Conservation (phyloP, 345 rosid species). For the Pugionium cornutum region DNA sequence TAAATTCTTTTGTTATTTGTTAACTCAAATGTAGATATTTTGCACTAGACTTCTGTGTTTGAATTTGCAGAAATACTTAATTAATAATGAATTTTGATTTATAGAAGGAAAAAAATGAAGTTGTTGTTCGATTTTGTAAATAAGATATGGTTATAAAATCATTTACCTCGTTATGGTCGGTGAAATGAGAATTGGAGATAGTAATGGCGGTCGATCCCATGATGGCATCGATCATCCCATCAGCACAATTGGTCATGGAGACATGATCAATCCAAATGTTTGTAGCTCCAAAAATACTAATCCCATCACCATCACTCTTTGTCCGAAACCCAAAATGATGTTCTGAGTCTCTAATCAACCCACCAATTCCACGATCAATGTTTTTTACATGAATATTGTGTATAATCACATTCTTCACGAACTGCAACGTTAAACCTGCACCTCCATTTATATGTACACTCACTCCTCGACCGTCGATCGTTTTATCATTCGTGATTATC, state of each 20-base stretch:
- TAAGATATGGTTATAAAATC: too few species aligned
- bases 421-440: slow-evolving; percentile 69
- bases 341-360: slow-evolving; percentile 61
- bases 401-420: slow-evolving; percentile 62
- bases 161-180: slow-evolving; percentile 59
- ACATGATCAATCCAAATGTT: slow-evolving; percentile 73
- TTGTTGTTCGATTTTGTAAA: too few species aligned
- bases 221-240: slow-evolving; percentile 55
- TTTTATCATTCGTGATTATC: slow-evolving; percentile 52
- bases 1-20: background rate
- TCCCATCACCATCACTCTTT: slow-evolving; percentile 64
- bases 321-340: slow-evolving; percentile 60
- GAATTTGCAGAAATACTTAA: too few species aligned
- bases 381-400: slow-evolving; percentile 60
- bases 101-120: too few species aligned
- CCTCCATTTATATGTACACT: slow-evolving; percentile 58
- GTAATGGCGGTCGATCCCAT: slow-evolving; percentile 53
- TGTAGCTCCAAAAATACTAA: slow-evolving; percentile 53
- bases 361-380: slow-evolving; percentile 45
- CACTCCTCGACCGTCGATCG: slow-evolving; percentile 80
- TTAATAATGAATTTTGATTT: too few species aligned
- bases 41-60: too few species aligned
- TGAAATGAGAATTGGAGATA: slow-evolving; percentile 68
- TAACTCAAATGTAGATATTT: background rate
- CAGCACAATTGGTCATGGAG: slow-evolving; percentile 57